phyloP scores from a whole-genome alignment of 1,284 basidiomycete species.

The Xerocomus nothofagi region DNA sequence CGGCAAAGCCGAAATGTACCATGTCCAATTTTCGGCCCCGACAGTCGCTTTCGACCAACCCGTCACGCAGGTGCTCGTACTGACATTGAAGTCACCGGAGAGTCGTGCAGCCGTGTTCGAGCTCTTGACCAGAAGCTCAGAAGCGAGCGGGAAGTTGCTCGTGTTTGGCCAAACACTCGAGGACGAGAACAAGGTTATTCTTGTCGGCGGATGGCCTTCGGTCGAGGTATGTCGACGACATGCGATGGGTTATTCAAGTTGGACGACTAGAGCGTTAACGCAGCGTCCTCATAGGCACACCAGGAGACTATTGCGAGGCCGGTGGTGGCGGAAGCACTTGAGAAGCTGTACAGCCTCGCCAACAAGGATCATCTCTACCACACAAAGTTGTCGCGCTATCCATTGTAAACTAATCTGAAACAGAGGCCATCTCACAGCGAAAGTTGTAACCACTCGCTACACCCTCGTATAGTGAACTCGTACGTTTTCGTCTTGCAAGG shows the following conservation, averaged over 20 bases:
- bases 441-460: not conserved
- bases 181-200: slow-evolving; percentile 25
- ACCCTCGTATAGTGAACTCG: no score
- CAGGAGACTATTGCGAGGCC: slow-evolving; percentile 6
- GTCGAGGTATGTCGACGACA: slow-evolving; percentile 20
- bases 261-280: not conserved
- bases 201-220: slow-evolving; percentile 25
- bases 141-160: slow-evolving; percentile 7
- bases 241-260: not conserved
- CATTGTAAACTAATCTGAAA: not conserved
- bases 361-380: slow-evolving; percentile 12
- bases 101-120: slow-evolving; percentile 18
- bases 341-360: slow-evolving; percentile 8
- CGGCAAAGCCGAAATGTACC: slow-evolving; percentile 17
- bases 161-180: slow-evolving; percentile 27
- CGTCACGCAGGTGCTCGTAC: slow-evolving; percentile 21
- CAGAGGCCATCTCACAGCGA: not conserved
- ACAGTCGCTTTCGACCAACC: slow-evolving; percentile 16
- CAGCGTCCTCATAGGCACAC: slow-evolving; percentile 9
- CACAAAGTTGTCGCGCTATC: slow-evolving; percentile 6
- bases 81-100: slow-evolving; percentile 26
- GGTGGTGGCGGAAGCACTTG: slow-evolving; percentile 2
- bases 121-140: slow-evolving; percentile 15
- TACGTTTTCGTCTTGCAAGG: no score
- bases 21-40: slow-evolving; percentile 25